Base-by-base conservation (phyloP, 73 alveolate genomes). In the Stentor coeruleus region DNA sequence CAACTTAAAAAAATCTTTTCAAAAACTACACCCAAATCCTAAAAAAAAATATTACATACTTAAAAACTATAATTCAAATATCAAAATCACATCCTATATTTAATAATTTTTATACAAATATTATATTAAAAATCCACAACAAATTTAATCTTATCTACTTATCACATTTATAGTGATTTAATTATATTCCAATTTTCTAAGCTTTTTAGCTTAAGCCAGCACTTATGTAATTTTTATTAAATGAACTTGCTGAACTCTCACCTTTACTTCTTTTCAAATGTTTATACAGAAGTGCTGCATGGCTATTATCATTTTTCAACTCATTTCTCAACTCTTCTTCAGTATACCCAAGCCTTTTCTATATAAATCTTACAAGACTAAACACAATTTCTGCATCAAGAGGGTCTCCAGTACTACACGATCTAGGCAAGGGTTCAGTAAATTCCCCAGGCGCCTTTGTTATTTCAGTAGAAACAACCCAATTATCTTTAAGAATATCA, bases 301-400 rank as follows among this genome's bases (percentile, higher is more conserved):
- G 79, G 33, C 79, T 66, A 20, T 31, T 66, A 15, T 66, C 79
- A 2, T 66, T 31, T 2, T 66, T 20, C 36, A 66, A 40, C 39
- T 66, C 79, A 20, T 66, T 66, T 40, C n/a, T 66, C 2, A 66
- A 2, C 39, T 66, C 79, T 33, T 20, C 79, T 2, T 66, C 79
- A 66, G 79, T 66, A 66, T 20, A 66, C 37, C 79, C 79, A 20
- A 66, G 37, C 33, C 37, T 20, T 66, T 66, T 66, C 79, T 66
- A 66, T 28, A 66, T 66, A 66, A 20, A 20, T 0, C 1, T 26
- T 66, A 66, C 79, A 26, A 66, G n/a, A 31, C 79, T 66, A 20
- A 31, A 66, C 36, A 66, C 37, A 66, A 66, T 66, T 20, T 66
- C 79, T 31, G 37, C n/a, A 2, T 66, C 79, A 20, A 66, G n/a